Percentiles rank a stretch among this genome's conserved stretches.
Evolutionary conservation across 75 land plant species (phyloP).

Genomic region (Cupressus sempervirens): DNA sequence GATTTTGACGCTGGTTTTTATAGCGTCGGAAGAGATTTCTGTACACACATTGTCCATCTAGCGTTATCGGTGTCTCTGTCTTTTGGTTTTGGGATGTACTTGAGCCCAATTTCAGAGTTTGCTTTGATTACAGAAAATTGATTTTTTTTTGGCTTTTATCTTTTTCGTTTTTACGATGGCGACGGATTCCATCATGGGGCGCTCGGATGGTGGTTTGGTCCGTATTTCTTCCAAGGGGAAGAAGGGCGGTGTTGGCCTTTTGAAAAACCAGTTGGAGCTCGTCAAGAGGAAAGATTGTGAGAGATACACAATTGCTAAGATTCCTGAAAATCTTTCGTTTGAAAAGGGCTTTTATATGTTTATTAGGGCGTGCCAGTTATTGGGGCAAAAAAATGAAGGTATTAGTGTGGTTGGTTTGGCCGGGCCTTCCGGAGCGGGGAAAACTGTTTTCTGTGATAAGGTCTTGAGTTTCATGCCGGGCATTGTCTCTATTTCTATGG

Average conservation of each 20-base stretch:
- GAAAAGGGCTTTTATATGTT: slow-evolving; percentile 37
- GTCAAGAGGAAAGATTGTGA: slow-evolving; percentile 29
- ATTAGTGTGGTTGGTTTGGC: slow-evolving; percentile 30
- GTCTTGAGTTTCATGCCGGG: slow-evolving; percentile 30
- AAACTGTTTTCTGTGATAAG: slow-evolving; percentile 37
- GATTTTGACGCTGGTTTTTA: neutral
- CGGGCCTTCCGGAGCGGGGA: slow-evolving; percentile 44
- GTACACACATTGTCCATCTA: neutral
- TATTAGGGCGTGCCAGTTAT: slow-evolving; percentile 34
- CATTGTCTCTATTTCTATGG: slow-evolving; percentile 32
- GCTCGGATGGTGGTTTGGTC: neutral
- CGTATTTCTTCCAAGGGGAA: neutral
- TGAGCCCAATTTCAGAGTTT: neutral
- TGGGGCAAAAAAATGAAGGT: slow-evolving; percentile 26
- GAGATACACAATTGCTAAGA: slow-evolving; percentile 26
- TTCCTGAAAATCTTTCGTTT: slow-evolving; percentile 22
- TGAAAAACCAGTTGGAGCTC: slow-evolving; percentile 28
- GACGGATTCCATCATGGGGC: neutral
- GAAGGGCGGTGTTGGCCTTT: slow-evolving; percentile 26
- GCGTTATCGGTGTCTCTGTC: neutral
- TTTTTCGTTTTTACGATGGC: neutral
- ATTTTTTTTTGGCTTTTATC: neutral
- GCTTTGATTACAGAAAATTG: neutral
- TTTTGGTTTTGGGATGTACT: neutral
- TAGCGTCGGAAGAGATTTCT: neutral